These are phyloP conservation scores for Allium fistulosum DNA, from an alignment of 106 monocot species.

Conservation along the genomic window DNA sequence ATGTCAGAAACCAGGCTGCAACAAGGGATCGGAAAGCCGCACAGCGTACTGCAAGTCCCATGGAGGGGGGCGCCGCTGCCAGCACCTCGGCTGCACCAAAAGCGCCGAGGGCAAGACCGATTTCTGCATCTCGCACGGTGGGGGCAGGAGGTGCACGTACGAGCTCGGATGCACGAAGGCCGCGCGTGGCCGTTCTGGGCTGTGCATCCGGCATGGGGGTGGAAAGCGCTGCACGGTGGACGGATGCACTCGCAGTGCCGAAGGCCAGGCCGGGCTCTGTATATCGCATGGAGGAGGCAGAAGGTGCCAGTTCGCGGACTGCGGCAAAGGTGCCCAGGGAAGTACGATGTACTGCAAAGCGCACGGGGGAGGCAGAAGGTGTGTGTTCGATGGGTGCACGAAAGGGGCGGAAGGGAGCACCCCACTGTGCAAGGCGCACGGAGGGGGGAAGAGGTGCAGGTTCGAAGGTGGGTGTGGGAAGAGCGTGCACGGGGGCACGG, in stretches of 20 bases:
- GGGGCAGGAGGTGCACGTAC: conserved; percentile 8
- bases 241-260: conserved; percentile 18
- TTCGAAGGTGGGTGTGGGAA: background rate
- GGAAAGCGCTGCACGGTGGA: conserved; percentile 16
- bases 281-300: conserved; percentile 24
- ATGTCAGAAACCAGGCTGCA: conserved; percentile 40
- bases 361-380: conserved; percentile 33
- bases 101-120: conserved; percentile 48
- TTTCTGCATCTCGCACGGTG: conserved; percentile 33
- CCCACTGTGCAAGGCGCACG: conserved; percentile 40
- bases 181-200: conserved; percentile 13
- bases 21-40: conserved; percentile 42
- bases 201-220: conserved; percentile 19
- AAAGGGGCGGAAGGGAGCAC: conserved; percentile 20
- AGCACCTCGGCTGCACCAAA: conserved; percentile 45
- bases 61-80: conserved; percentile 41
- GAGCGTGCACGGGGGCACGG: background rate
- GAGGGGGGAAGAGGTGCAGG: conserved; percentile 18
- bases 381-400: conserved; percentile 12
- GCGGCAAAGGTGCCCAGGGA: conserved; percentile 42
- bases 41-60: conserved; percentile 48
- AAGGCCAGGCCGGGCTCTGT: conserved; percentile 22
- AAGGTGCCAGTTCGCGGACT: conserved; percentile 16
- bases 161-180: conserved; percentile 12
- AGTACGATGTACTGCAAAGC: conserved; percentile 45